A percentile compares a stretch with the other conserved stretches of the same genome.
Conservation (phyloP, 768 basidiomycete genomes). For the Crucibulum laeve region DNA sequence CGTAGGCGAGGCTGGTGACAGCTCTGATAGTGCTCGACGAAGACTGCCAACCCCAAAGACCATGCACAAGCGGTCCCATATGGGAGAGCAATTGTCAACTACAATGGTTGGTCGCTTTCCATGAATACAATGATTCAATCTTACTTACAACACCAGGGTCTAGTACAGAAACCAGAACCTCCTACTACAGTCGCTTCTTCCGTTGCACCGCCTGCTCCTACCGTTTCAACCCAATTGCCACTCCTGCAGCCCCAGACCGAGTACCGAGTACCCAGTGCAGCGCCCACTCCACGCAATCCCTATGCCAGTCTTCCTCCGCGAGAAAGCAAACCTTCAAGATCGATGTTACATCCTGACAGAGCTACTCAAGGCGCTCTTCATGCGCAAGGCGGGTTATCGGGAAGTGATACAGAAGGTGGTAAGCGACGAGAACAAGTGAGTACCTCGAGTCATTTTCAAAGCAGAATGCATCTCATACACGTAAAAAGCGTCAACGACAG, state of each 20-base stretch:
- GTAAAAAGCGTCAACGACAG: not conserved
- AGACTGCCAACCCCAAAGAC: constrained; percentile 9
- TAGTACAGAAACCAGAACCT: not conserved
- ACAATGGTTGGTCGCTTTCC: constrained; percentile 11
- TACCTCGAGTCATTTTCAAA: no score
- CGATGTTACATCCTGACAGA: not conserved
- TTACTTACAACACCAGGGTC: no score
- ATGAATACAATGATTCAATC: not conserved
- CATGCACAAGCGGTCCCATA: constrained; percentile 27
- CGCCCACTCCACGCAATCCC: not conserved
- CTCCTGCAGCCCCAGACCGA: not conserved
- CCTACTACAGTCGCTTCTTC: not conserved
- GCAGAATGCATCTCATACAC: no score
- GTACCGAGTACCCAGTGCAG: not conserved
- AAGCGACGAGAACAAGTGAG: not conserved
- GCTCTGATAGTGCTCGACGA: constrained; percentile 25
- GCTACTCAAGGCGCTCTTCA: not conserved
- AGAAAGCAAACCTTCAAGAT: not conserved
- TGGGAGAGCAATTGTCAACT: constrained; percentile 27
- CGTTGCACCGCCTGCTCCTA: not conserved
- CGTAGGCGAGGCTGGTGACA: constrained; percentile 23
- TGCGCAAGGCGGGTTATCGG: not conserved
- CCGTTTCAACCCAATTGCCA: not conserved
- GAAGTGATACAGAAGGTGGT: not conserved
- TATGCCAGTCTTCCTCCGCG: not conserved